phyloP scores from a whole-genome alignment of 352 stramenopile species.

The Plasmopara muralis region DNA sequence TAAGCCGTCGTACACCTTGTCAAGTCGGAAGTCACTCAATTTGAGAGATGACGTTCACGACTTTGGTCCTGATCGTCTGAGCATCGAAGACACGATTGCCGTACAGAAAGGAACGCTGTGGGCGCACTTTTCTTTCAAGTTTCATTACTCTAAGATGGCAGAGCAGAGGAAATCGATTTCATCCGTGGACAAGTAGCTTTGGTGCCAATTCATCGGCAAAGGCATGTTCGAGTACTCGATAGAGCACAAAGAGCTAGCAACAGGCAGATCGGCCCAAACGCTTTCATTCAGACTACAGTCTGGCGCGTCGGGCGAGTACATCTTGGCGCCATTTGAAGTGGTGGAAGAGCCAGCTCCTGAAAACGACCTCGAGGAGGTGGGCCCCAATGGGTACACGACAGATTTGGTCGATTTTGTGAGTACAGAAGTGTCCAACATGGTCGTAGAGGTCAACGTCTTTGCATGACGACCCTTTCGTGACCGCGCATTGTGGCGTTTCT shows the following conservation, averaged over 20 bases:
- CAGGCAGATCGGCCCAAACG: slow-evolving; percentile 51
- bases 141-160: slow-evolving; percentile 62
- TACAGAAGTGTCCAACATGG: slow-evolving; percentile 28
- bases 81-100: too few species aligned
- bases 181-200: slow-evolving; percentile 63
- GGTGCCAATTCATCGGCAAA: slow-evolving; percentile 20
- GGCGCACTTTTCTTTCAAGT: not conserved
- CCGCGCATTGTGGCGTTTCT: slow-evolving; percentile 76
- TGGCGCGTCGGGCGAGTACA: slow-evolving; percentile 66
- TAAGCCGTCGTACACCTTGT: too few species aligned
- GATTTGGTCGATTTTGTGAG: slow-evolving; percentile 18
- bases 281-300: slow-evolving; percentile 41
- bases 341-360: slow-evolving; percentile 13
- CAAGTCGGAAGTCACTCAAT: too few species aligned
- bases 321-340: slow-evolving; percentile 33
- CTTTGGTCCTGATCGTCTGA: too few species aligned
- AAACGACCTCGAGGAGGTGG: slow-evolving; percentile 26
- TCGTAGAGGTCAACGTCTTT: slow-evolving; percentile 18
- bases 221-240: slow-evolving; percentile 20
- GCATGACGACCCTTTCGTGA: slow-evolving; percentile 31
- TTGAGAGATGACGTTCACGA: too few species aligned
- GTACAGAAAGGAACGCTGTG: too few species aligned
- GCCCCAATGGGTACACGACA: slow-evolving; percentile 16
- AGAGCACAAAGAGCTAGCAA: slow-evolving; percentile 17
- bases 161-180: slow-evolving; percentile 84